phyloP scores from a whole-genome alignment of 2,329 filamentous ascomycete species.

The Alternaria sp. region DNA sequence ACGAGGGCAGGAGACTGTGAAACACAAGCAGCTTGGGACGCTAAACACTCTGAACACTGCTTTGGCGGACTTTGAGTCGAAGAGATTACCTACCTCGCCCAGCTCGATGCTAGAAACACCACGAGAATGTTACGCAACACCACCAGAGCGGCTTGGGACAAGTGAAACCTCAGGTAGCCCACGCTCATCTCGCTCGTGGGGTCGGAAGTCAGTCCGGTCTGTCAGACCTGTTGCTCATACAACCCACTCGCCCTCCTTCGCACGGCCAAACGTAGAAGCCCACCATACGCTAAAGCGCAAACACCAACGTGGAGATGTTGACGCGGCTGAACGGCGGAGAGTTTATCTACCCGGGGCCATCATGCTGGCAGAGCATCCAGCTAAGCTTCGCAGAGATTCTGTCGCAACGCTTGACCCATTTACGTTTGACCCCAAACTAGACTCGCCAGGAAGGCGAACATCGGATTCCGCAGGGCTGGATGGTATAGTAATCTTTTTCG shows the following conservation, averaged over 20 bases:
- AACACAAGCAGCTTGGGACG: conserved; percentile 25
- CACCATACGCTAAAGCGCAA: neutral
- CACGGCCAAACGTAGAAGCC: conserved; percentile 21
- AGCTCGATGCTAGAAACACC: conserved; percentile 40
- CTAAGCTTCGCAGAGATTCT: conserved; percentile 48
- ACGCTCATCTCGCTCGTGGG: conserved; percentile 6
- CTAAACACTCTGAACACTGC: conserved; percentile 36
- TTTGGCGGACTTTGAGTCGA: conserved; percentile 24
- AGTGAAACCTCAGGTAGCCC: conserved; percentile 15
- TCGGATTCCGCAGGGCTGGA: conserved; percentile 43
- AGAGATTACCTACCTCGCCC: conserved; percentile 30
- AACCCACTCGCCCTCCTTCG: conserved; percentile 7
- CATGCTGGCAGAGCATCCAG: conserved; percentile 40
- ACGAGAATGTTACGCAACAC: conserved; percentile 34
- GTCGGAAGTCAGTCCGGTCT: conserved; percentile 15
- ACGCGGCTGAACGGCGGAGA: conserved; percentile 9
- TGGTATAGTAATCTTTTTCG: conserved; percentile 52
- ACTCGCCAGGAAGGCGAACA: conserved; percentile 21
- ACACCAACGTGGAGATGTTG: neutral
- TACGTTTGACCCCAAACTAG: conserved; percentile 28
- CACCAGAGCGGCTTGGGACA: conserved; percentile 6
- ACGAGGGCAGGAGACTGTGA: conserved; percentile 31
- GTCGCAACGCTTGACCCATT: conserved; percentile 51
- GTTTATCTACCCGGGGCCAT: conserved; percentile 54
- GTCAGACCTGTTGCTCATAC: conserved; percentile 14